Base-by-base conservation (phyloP, 2,329 filamentous ascomycete species). In the Emericellopsis cladophorae region DNA sequence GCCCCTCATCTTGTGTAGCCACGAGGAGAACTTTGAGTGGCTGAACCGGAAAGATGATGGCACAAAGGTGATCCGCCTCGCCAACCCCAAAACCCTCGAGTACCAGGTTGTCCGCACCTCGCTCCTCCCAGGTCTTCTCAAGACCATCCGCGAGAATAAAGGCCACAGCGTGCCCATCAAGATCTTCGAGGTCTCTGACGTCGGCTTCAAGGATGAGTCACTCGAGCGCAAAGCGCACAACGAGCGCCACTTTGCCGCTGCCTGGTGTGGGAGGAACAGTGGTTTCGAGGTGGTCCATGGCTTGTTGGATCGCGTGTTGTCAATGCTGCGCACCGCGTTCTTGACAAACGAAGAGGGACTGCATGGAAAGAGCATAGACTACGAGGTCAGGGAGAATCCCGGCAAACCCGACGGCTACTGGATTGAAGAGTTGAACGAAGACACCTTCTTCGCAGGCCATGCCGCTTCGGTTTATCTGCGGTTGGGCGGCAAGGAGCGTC, bases 11-110 rank as follows among this genome's bases (percentile, higher is more conserved):
- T 77, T 98, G 42, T 98, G 92, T 72, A 94, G 87, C 36, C 88
- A 95, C 60, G 90, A 96, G 55, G 92, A 98, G 72, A 98, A 98
- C 68, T 98, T 96, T 60, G 81, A 74, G 44, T 95, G 86, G 84
- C 70, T 98, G 12, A 95, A 95, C 66, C 82, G 88, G 55, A 79
- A 80, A 55, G 89, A 95, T 50, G 84, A 94, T 53, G 86, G 86
- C 48, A 81, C 74, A 44, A 87, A 81, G 0, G 88, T 86, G 23
- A 78, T 95, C 49, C 81, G 79, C 52, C 80, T 95, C 33, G 85
- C 85, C 48, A 95, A 95, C 60, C 89, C 89, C 42, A 95, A 95
- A 69, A 93, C 88, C 0, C 73, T 79, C 22, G 89, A 95, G 58
- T 95, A 95, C 63, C 89, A 95, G 62, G 81, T 95, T 42, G 89